Conservation (phyloP, 1,284 basidiomycete species). For the Ustilago xerochloae region DNA sequence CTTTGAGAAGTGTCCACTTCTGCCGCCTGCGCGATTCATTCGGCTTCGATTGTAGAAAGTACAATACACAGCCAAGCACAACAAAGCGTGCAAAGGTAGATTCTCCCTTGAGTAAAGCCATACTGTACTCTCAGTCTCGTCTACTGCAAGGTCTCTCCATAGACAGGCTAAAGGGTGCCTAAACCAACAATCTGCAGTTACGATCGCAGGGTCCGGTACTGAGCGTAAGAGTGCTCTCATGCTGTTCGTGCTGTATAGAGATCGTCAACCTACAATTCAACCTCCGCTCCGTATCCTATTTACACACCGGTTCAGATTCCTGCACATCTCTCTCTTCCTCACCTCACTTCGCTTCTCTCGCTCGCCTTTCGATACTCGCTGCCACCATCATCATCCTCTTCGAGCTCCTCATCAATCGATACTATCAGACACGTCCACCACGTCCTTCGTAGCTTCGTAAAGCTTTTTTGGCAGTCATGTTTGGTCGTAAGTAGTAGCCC, state of each 20-base stretch:
- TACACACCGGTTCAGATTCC: conserved; percentile 33
- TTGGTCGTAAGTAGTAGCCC: conserved; percentile 27
- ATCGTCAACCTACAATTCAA: conserved; percentile 7
- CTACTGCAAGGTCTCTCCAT: no score
- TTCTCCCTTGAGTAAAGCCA: not conserved
- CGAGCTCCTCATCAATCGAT: not conserved
- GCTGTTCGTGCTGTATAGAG: conserved; percentile 2
- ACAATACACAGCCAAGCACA: no score
- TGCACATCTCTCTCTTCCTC: conserved; percentile 5
- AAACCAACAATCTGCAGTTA: no score
- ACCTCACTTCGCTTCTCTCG: not conserved
- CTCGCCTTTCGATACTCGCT: not conserved
- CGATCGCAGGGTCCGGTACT: no score
- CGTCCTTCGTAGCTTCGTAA: not conserved
- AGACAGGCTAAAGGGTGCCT: no score
- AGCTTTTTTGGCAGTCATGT: conserved; percentile 8
- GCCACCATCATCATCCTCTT: conserved; percentile 4
- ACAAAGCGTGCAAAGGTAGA: not conserved
- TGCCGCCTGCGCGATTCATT: no score
- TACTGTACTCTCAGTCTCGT: no score
- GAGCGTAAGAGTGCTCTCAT: not conserved
- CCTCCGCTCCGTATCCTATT: conserved; percentile 35
- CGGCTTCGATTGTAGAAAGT: no score
- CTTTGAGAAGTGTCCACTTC: conserved; percentile 1
- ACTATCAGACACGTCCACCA: not conserved